phyloP scores from a whole-genome alignment of 1,284 basidiomycete species.

The Agaricales sp. region DNA sequence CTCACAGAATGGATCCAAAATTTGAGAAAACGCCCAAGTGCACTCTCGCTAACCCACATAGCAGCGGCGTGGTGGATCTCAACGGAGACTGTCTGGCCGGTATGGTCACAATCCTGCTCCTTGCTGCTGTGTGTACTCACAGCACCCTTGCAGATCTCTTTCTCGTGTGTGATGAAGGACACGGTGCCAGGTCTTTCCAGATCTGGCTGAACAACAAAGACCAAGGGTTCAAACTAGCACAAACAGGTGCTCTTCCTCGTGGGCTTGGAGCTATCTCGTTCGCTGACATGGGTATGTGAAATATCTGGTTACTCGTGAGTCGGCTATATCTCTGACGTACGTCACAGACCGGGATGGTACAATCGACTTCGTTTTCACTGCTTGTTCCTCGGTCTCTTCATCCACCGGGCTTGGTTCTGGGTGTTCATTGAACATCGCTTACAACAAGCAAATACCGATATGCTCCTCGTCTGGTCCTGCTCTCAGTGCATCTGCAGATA shows the following conservation, averaged over 20 bases:
- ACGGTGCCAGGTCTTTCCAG: constrained; percentile 60
- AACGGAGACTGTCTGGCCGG: constrained; percentile 95
- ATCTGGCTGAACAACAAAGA: constrained; percentile 86
- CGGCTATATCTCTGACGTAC: too few species aligned
- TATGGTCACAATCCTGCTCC: constrained; percentile 19
- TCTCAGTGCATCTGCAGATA: constrained; percentile 37
- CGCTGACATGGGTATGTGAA: constrained; percentile 76
- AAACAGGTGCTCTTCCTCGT: constrained; percentile 60
- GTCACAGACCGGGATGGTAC: constrained; percentile 85
- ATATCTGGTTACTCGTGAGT: too few species aligned
- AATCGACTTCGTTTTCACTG: constrained; percentile 89
- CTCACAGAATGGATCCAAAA: constrained; percentile 41
- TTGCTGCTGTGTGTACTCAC: constrained; percentile 1
- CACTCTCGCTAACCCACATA: constrained; percentile 78
- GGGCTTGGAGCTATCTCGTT: constrained; percentile 81
- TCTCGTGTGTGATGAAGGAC: constrained; percentile 69
- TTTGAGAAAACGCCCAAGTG: constrained; percentile 58
- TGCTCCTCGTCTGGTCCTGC: constrained; percentile 49
- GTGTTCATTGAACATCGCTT: constrained; percentile 87
- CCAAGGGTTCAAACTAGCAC: constrained; percentile 63
- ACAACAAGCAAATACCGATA: constrained; percentile 84
- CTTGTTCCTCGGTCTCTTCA: constrained; percentile 64
- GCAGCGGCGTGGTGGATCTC: constrained; percentile 91
- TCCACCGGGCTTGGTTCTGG: constrained; percentile 59
- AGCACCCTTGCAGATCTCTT: constrained; percentile 61